A percentile compares a stretch with the other conserved stretches of the same genome.
Conservation (phyloP, 1,284 basidiomycete species). For the Mycosarcoma mackinlayi region DNA sequence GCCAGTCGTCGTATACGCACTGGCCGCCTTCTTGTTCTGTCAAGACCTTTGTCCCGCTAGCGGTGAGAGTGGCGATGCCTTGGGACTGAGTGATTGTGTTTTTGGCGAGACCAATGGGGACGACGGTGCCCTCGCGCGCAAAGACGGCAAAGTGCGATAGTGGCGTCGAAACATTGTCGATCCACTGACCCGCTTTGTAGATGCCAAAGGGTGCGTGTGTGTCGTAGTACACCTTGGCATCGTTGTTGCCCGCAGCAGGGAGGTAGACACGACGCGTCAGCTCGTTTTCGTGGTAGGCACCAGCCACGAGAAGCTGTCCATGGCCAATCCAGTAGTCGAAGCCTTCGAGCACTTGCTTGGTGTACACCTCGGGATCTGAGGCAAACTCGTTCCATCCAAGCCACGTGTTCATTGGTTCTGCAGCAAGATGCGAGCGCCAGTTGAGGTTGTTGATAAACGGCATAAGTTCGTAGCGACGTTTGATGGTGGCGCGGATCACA, state of each 20-base stretch:
- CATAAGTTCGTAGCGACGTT: constrained; percentile 70
- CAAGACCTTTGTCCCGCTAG: constrained; percentile 68
- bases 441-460: constrained; percentile 68
- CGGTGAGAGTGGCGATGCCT: constrained; percentile 66
- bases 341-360: constrained; percentile 67
- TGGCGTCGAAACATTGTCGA: constrained; percentile 68
- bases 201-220: constrained; percentile 32
- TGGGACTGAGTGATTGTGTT: constrained; percentile 66
- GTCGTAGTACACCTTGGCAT: constrained; percentile 42
- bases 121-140: constrained; percentile 69
- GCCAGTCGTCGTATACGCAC: constrained; percentile 69
- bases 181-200: constrained; percentile 33
- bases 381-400: constrained; percentile 69
- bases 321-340: constrained; percentile 71
- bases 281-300: constrained; percentile 68
- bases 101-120: constrained; percentile 69
- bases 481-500: constrained; percentile 68
- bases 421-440: constrained; percentile 69
- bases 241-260: constrained; percentile 63
- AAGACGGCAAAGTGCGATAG: constrained; percentile 70
- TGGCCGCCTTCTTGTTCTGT: constrained; percentile 68
- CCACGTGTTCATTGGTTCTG: constrained; percentile 69
- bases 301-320: constrained; percentile 68
- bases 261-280: constrained; percentile 69
- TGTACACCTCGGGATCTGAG: constrained; percentile 68